Conservation (phyloP, 2,329 filamentous ascomycete genomes). For the Aureobasidium sp. region DNA sequence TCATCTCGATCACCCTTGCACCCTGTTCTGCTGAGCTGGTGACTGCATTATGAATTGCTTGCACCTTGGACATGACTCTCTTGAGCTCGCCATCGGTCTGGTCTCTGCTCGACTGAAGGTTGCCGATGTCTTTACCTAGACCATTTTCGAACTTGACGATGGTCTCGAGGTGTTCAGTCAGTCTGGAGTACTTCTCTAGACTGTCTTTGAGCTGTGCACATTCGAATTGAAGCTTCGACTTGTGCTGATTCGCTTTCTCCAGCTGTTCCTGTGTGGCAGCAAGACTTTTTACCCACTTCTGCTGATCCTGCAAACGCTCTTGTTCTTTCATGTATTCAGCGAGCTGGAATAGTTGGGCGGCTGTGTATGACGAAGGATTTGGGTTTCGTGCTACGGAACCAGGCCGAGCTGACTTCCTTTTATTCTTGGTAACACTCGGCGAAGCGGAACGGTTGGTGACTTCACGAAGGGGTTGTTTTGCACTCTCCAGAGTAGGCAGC, state of each 20-base stretch:
- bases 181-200: background rate
- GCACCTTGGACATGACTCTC: background rate
- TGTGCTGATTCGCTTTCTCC: conserved; percentile 2
- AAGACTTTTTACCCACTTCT: conserved; percentile 2
- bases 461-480: background rate
- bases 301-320: conserved; percentile 3
- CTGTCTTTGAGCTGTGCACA: background rate
- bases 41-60: background rate
- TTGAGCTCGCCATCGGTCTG: background rate
- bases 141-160: background rate
- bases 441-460: background rate
- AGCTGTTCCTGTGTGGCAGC: conserved; percentile 8
- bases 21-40: background rate
- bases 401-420: background rate
- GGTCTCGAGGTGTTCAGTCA: background rate
- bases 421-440: conserved; percentile 11
- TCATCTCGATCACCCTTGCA: background rate
- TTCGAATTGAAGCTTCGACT: background rate
- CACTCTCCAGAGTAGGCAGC: background rate
- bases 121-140: background rate
- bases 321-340: conserved; percentile 7
- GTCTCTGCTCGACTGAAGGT: background rate
- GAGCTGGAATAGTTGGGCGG: conserved; percentile 10
- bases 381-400: background rate
- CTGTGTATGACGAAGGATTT: background rate